Percentiles rank a stretch among this genome's conserved stretches.
Conservation (phyloP, 2,329 filamentous ascomycete species). For the Chrysoporthe puriensis region DNA sequence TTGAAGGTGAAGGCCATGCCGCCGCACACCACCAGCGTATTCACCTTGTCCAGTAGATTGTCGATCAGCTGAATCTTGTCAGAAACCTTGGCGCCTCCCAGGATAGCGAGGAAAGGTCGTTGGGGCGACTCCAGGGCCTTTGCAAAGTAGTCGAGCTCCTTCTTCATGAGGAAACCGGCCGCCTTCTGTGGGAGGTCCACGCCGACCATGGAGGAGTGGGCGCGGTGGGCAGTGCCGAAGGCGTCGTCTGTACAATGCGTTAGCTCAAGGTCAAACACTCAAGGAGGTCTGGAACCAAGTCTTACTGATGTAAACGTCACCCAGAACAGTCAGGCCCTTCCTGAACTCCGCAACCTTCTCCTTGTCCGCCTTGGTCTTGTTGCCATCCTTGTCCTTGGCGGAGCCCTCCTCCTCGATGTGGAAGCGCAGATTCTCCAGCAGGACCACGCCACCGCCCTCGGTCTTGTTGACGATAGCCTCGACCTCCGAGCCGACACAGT, state of each 20-base stretch:
- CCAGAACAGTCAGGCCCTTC: conserved; percentile 90
- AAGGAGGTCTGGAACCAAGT: conserved; percentile 29
- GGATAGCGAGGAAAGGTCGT: conserved; percentile 96
- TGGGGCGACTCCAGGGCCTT: conserved; percentile 91
- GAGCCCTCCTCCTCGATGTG: conserved; percentile 98
- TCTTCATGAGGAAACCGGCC: conserved; percentile 98
- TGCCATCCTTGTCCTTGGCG: conserved; percentile 89
- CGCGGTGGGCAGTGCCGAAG: conserved; percentile 97
- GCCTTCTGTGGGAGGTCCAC: conserved; percentile 95
- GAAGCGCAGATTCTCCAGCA: conserved; percentile 98
- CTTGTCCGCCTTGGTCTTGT: conserved; percentile 98
- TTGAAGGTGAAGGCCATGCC: conserved; percentile 99
- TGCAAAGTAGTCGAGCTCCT: conserved; percentile 99
- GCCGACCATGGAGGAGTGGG: conserved; percentile 99
- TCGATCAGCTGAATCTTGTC: conserved; percentile 99
- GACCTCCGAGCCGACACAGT: conserved; percentile 87
- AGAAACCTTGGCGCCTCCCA: conserved; percentile 96
- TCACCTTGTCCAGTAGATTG: conserved; percentile 97
- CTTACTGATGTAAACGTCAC: conserved; percentile 95
- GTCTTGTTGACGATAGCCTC: conserved; percentile 89
- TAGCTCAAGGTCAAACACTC: conserved; percentile 27
- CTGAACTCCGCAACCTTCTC: conserved; percentile 90
- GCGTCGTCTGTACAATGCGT: conserved; percentile 73
- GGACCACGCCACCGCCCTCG: conserved; percentile 77
- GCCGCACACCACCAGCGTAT: conserved; percentile 95